These are phyloP conservation scores for Macrophomina tecta DNA, from an alignment of 2,329 filamentous ascomycete species.

Conservation along the genomic window DNA sequence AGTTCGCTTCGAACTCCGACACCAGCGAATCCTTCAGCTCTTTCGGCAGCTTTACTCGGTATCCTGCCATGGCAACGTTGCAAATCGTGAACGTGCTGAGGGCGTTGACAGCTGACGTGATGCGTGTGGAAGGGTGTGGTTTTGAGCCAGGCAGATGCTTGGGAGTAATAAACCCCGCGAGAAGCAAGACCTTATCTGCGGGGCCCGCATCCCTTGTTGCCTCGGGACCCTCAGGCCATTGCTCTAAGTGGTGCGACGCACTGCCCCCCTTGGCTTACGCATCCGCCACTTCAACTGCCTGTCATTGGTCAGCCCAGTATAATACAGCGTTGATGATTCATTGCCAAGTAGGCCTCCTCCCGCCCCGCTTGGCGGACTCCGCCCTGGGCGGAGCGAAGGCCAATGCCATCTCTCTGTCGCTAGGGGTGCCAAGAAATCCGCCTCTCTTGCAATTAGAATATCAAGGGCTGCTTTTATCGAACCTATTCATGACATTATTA, in stretches of 20 bases:
- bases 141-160: no score
- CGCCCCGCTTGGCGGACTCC: constrained; percentile 9
- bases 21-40: constrained; percentile 4
- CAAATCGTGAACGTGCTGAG: background rate
- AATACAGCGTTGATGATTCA: background rate
- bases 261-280: constrained; percentile 19
- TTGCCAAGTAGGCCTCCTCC: constrained; percentile 6
- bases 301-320: constrained; percentile 5
- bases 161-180: no score
- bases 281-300: background rate
- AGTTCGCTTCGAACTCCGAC: background rate
- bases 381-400: background rate
- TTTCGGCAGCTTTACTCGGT: constrained; percentile 1
- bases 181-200: background rate
- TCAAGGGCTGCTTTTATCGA: no score
- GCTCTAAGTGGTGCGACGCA: background rate
- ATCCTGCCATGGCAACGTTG: background rate
- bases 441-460: background rate
- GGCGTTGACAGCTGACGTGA: no score
- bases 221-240: background rate
- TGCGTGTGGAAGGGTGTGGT: background rate
- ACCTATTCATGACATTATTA: no score
- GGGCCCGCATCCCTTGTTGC: background rate
- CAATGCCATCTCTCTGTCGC: no score
- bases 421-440: background rate